Evolutionary conservation across 2,329 filamentous ascomycete genomes (phyloP).

Genomic region (Blumeriella jaapii): DNA sequence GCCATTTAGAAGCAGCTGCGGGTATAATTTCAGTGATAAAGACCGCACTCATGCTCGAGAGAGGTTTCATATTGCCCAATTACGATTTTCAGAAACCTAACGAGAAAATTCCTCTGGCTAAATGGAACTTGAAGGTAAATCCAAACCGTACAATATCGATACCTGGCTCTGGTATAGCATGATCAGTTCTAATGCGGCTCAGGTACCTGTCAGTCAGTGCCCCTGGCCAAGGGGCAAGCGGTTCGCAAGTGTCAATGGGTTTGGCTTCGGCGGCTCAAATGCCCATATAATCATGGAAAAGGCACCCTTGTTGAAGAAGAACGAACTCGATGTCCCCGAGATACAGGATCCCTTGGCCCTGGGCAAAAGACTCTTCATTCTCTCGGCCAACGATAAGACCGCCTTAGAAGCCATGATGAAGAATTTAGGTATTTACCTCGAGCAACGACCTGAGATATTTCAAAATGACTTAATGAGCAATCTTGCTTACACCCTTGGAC

Average conservation of each 20-base stretch:
- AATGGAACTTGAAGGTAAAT: slow-evolving; percentile 30
- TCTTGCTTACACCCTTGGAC: slow-evolving; percentile 23
- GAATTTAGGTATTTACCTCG: slow-evolving; percentile 22
- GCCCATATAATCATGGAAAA: slow-evolving; percentile 30
- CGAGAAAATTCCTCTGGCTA: slow-evolving; percentile 27
- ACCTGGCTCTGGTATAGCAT: no score
- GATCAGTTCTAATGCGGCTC: slow-evolving; percentile 7
- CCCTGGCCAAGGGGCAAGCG: slow-evolving; percentile 30
- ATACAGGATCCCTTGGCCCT: slow-evolving; percentile 12
- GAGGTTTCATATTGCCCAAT: slow-evolving; percentile 23
- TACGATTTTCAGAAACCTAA: slow-evolving; percentile 30
- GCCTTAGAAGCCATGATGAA: slow-evolving; percentile 21
- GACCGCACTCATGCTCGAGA: slow-evolving; percentile 23
- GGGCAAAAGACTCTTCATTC: slow-evolving; percentile 24
- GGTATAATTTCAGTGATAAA: slow-evolving; percentile 24
- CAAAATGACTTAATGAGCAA: slow-evolving; percentile 24
- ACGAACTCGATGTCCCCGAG: slow-evolving; percentile 14
- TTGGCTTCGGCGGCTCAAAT: slow-evolving; percentile 30
- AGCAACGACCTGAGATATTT: slow-evolving; percentile 24
- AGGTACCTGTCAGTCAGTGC: slow-evolving; percentile 24
- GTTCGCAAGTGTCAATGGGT: slow-evolving; percentile 33
- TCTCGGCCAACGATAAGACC: slow-evolving; percentile 22
- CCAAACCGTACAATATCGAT: not conserved
- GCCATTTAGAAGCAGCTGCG: slow-evolving; percentile 27
- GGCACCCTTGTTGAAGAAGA: slow-evolving; percentile 20